A percentile compares a stretch with the other conserved stretches of the same genome.
These are phyloP conservation scores for Ceratobasidium sp. DNA, from an alignment of 1,284 basidiomycete species.

Conservation along the genomic window DNA sequence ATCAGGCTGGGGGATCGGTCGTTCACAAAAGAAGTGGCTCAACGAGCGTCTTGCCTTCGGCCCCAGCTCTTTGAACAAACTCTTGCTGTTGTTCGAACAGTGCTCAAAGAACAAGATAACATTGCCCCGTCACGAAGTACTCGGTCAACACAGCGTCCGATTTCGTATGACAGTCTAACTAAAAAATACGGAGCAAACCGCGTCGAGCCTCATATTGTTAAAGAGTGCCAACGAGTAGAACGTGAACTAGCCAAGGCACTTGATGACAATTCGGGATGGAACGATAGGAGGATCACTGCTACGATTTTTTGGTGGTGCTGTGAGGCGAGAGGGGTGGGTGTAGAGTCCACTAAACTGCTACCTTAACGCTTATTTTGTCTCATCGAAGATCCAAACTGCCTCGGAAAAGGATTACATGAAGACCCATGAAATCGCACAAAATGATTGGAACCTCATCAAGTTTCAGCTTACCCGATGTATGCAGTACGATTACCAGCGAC, in stretches of 20 bases:
- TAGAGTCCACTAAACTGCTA: neutral
- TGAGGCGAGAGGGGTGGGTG: constrained; percentile 41
- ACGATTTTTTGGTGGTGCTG: constrained; percentile 46
- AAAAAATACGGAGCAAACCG: constrained; percentile 46
- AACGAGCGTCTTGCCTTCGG: constrained; percentile 43
- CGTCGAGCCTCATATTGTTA: constrained; percentile 40
- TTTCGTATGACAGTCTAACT: constrained; percentile 43
- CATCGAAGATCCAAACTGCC: constrained; percentile 30
- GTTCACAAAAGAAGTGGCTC: constrained; percentile 43
- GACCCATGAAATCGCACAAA: constrained; percentile 38
- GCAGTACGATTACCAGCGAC: constrained; percentile 45
- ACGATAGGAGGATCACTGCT: constrained; percentile 40
- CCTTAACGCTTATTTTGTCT: constrained; percentile 17
- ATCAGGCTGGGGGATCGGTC: constrained; percentile 42
- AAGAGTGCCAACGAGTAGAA: constrained; percentile 43
- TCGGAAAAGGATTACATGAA: constrained; percentile 42
- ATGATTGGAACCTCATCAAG: constrained; percentile 44
- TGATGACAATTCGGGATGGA: constrained; percentile 41
- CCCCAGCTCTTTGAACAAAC: constrained; percentile 44
- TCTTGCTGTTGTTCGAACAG: constrained; percentile 38
- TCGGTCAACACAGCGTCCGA: constrained; percentile 38
- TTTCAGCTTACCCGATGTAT: constrained; percentile 46
- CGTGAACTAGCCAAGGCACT: constrained; percentile 40
- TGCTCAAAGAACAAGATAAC: constrained; percentile 44
- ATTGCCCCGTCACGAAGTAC: constrained; percentile 42